phyloP scores from a whole-genome alignment of 179 eudicot genomes.

The Silene coronaria region DNA sequence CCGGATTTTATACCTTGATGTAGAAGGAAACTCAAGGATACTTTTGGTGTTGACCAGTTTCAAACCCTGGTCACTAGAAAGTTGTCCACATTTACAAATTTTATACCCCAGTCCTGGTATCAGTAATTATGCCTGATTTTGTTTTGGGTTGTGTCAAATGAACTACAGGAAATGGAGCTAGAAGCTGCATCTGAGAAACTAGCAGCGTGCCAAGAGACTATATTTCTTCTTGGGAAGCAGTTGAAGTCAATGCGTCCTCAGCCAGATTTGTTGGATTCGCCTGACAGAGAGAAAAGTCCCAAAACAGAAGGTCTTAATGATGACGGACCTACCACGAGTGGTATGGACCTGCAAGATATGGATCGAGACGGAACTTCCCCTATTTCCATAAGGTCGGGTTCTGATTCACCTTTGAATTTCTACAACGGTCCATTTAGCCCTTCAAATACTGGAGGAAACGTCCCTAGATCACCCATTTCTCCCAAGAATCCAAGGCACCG shows the following conservation, averaged over 20 bases:
- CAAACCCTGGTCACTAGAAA: no score
- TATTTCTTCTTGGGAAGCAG: slow-evolving; percentile 83
- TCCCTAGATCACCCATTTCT: slow-evolving; percentile 46
- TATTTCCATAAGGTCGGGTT: slow-evolving; percentile 36
- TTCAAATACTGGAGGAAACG: slow-evolving; percentile 50
- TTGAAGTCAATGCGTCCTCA: slow-evolving; percentile 65
- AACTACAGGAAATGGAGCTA: slow-evolving; percentile 65
- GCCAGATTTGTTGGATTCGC: slow-evolving; percentile 41
- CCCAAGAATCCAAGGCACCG: slow-evolving; percentile 47
- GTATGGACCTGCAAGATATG: slow-evolving; percentile 37
- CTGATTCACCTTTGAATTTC: slow-evolving; percentile 47
- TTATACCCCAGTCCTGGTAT: neutral
- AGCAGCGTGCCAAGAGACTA: slow-evolving; percentile 94
- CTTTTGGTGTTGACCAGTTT: no score
- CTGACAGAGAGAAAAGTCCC: slow-evolving; percentile 35
- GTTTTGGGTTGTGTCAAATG: neutral
- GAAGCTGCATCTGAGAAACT: slow-evolving; percentile 90
- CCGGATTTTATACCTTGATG: no score
- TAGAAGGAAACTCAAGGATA: no score
- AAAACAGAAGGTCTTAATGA: slow-evolving; percentile 32
- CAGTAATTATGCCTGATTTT: neutral
- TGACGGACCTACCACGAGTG: slow-evolving; percentile 55
- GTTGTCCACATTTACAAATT: neutral
- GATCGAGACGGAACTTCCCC: slow-evolving; percentile 41
- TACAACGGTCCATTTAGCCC: slow-evolving; percentile 45